Evolutionary conservation across 108 stramenopile species (phyloP), one percentile per base, ranked within the genome.

Genomic region (Schizochytrium sp.): DNA sequence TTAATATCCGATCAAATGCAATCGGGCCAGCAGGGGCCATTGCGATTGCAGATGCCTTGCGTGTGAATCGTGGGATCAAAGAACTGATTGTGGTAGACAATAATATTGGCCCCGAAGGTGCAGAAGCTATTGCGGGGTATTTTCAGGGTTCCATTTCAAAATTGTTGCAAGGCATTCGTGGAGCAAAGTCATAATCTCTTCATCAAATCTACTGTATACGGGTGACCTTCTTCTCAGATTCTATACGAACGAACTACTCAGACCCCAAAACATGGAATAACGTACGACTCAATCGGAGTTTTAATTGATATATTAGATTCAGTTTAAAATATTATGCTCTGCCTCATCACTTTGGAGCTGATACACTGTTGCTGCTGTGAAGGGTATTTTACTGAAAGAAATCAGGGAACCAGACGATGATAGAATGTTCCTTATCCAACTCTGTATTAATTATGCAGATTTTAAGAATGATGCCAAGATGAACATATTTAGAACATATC

Each of bases 31-130:
- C 47, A 5, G 76, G 76, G 49, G 76, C 47, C 17, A 55, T 83
- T 49, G 76, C 76, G 38, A n/a, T 83, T 1, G 76, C 76, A 5
- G 76, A 83, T 42, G 76, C 53, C 2, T 40, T 83, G 8, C 76
- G 76, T 2, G 53, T 55, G 53, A 83, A 83, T 28, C 76, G 76
- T 10, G 2, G 13, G 15, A 83, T 83, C 3, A 83, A 83, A 46
- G 50, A 55, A n/a, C 5, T 83, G n/a, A 83, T 83, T 42, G 3
- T 83, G 38, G 53, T 83, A 10, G 76, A 83, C 76, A 83, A 83
- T 55, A 83, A 83, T 3, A 83, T 83, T 83, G 76, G 76, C 5
- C 50, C 76, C 0, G 76, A 83, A 42, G 76, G 76, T 0, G 76
- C 76, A 0, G 76, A 83, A 40, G 76, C 53, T 10, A 55, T 83